A percentile compares a stretch with the other conserved stretches of the same genome.
Conservation (phyloP, 2,329 filamentous ascomycete genomes). For the Byssoonygena ceratinophila region DNA sequence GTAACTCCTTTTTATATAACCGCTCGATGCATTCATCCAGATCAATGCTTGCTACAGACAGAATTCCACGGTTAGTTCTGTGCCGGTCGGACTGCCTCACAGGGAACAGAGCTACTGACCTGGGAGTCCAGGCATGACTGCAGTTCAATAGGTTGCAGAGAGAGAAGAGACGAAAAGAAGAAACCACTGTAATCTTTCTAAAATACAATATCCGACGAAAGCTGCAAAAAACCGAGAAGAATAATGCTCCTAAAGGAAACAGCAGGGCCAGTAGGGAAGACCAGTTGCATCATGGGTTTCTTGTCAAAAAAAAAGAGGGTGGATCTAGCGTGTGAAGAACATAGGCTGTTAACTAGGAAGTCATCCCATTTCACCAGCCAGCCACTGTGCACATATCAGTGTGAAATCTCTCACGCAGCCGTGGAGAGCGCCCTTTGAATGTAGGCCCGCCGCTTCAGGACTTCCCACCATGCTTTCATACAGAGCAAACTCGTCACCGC, state of each 20-base stretch:
- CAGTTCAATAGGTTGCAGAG: too few species aligned
- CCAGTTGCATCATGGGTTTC: conserved; percentile 2
- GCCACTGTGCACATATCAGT: background rate
- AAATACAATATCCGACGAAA: background rate
- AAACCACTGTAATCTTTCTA: too few species aligned
- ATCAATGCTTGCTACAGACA: conserved; percentile 72
- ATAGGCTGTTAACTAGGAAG: too few species aligned
- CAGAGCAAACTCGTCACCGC: too few species aligned
- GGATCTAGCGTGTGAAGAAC: background rate
- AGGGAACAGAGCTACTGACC: conserved; percentile 7
- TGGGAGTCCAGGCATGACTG: conserved; percentile 16
- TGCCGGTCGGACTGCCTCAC: background rate
- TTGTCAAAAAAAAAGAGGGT: background rate
- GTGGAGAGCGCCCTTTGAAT: background rate
- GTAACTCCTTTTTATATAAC: conserved; percentile 90
- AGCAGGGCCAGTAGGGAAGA: conserved; percentile 1
- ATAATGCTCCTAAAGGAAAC: background rate
- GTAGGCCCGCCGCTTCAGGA: background rate
- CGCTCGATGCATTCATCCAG: conserved; percentile 97
- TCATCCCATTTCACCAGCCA: background rate
- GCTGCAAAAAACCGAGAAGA: background rate
- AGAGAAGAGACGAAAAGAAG: too few species aligned
- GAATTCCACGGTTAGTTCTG: background rate
- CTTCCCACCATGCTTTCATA: too few species aligned
- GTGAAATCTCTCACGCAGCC: background rate